A percentile compares a stretch with the other conserved stretches of the same genome.
phyloP scores from a whole-genome alignment of 2,329 filamentous ascomycete genomes.

The Hirsutella thompsonii region DNA sequence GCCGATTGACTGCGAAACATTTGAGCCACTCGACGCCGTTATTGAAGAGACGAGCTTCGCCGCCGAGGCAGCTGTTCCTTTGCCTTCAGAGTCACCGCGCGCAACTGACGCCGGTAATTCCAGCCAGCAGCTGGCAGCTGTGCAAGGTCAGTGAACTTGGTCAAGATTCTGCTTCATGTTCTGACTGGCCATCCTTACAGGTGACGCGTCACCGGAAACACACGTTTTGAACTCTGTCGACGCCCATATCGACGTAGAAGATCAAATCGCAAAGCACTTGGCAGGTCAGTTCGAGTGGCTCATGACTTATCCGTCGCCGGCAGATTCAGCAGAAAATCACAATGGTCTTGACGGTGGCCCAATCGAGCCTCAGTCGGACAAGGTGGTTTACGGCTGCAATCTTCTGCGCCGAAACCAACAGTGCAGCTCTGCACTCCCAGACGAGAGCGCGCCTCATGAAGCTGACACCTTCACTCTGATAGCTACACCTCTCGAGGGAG shows the following conservation, averaged over 20 bases:
- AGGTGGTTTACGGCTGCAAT: slow-evolving; percentile 37
- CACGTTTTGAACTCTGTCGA: slow-evolving; percentile 14
- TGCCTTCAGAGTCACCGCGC: neutral
- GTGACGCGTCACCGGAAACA: neutral
- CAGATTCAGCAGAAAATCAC: slow-evolving; percentile 4
- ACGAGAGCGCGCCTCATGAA: slow-evolving; percentile 3
- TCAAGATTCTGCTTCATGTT: neutral
- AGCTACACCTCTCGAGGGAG: slow-evolving; percentile 27
- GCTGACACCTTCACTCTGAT: slow-evolving; percentile 32
- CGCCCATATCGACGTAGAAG: slow-evolving; percentile 11
- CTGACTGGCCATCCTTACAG: neutral
- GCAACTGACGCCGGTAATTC: neutral
- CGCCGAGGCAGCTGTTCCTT: neutral
- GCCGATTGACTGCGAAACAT: slow-evolving; percentile 16
- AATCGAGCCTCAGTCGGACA: slow-evolving; percentile 1
- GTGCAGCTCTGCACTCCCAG: slow-evolving; percentile 9
- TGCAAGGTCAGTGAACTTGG: neutral
- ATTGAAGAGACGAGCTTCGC: slow-evolving; percentile 13
- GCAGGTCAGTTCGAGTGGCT: slow-evolving; percentile 39
- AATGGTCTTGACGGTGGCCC: slow-evolving; percentile 4
- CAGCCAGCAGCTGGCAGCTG: neutral
- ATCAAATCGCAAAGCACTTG: slow-evolving; percentile 28
- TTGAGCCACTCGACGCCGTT: slow-evolving; percentile 20
- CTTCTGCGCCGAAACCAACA: slow-evolving; percentile 26
- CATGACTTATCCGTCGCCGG: slow-evolving; percentile 23